Percentiles rank a stretch among this genome's conserved stretches.
phyloP scores from a whole-genome alignment of 805 yeast genomes.

The Diddensiella transvaalensis region DNA sequence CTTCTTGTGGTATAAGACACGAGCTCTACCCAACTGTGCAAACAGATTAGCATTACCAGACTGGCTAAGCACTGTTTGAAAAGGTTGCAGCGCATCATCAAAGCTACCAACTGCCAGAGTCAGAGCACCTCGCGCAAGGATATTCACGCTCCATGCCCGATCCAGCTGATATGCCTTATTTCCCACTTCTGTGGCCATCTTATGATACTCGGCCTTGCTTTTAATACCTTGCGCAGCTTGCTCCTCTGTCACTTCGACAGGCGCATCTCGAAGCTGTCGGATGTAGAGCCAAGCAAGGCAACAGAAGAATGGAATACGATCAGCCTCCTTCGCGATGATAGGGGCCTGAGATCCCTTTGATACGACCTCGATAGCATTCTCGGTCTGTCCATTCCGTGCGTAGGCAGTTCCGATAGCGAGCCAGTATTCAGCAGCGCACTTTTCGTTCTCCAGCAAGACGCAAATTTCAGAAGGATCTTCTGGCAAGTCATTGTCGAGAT shows the following conservation, averaged over 20 bases:
- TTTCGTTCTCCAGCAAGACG: constrained; percentile 74
- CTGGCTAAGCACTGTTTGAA: constrained; percentile 54
- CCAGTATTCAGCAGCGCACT: constrained; percentile 77
- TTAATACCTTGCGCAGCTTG: constrained; percentile 13
- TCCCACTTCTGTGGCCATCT: constrained; percentile 42
- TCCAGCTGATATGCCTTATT: constrained; percentile 49
- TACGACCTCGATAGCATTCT: constrained; percentile 63
- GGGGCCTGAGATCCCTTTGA: constrained; percentile 49
- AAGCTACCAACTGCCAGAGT: constrained; percentile 54
- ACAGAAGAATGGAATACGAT: constrained; percentile 51
- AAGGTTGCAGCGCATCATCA: constrained; percentile 67
- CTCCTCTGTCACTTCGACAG: constrained; percentile 20
- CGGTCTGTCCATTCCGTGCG: constrained; percentile 53
- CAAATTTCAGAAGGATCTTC: constrained; percentile 85
- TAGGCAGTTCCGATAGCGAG: constrained; percentile 77
- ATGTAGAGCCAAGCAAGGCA: constrained; percentile 68
- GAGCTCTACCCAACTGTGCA: constrained; percentile 83
- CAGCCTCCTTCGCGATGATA: constrained; percentile 31
- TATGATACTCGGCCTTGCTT: constrained; percentile 34
- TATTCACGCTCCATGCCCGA: constrained; percentile 42
- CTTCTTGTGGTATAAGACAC: constrained; percentile 65
- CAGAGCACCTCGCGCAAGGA: constrained; percentile 67
- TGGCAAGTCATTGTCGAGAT: constrained; percentile 75
- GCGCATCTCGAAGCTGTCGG: constrained; percentile 32
- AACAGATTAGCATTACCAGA: constrained; percentile 60